Evolutionary conservation across 2,329 filamentous ascomycete species (phyloP), one percentile per base, ranked within the genome.

Genomic region (Fusarium setosum): DNA sequence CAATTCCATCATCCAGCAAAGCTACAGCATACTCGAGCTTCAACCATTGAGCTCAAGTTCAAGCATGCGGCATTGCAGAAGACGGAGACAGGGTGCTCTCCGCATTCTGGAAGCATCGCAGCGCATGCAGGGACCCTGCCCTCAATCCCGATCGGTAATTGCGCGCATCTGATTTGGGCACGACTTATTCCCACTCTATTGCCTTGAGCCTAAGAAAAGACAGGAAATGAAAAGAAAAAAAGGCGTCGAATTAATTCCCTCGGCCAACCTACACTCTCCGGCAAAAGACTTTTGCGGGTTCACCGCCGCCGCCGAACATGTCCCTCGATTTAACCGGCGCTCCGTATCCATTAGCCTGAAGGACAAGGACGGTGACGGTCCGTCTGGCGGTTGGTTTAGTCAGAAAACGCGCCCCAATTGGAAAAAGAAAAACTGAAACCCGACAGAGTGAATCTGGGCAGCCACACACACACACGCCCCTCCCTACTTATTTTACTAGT

Each of bases 121-220:
- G 40, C 8, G 24, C 54, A 63, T 70, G 65, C 68, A 70, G 65
- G 68, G 68, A 55, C 68, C 50, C 35, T 48, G 26, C 34, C 44
- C 41, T 42, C 55, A 48, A 51, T 58, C 18, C 50, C 50, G 54
- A 63, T 69, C 68, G 65, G 63, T 38, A 70, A 70, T 68, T 66
- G 58, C 54, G 47, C 29, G 21, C 50, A 49, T 56, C 44, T 65
- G 57, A 58, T 62, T 67, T 44, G 49, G 52, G n/a, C n/a, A n/a
- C n/a, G n/a, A n/a, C 49, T 62, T 67, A 62, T 66, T 51, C 51
- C 61, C 63, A 48, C 24, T 2, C 29, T 26, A 41, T 52, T 38
- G 13, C 42, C 18, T 44, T 18, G 15, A 38, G 21, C 37, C 49
- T 37, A 52, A 52, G 35, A 52, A 26, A 41, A 44, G 42, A 42